phyloP scores from a whole-genome alignment of 75 land plant genomes.

The Pinus albicaulis region DNA sequence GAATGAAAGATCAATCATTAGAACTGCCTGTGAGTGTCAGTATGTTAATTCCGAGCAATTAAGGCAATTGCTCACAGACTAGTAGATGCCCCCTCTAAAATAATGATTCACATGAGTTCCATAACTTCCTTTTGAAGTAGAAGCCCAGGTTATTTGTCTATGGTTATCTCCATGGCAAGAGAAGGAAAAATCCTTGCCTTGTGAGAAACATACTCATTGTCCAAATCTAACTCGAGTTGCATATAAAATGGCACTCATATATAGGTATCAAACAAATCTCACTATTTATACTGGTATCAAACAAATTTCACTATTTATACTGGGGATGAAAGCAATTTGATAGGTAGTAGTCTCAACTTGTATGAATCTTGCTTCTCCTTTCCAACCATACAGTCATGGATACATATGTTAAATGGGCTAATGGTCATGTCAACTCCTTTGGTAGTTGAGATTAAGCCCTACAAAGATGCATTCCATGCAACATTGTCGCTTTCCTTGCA shows the following conservation, averaged over 20 bases:
- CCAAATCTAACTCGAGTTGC: conserved; percentile 7
- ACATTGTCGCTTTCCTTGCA: conserved; percentile 72
- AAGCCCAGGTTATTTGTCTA: background rate
- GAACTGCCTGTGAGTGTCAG: background rate
- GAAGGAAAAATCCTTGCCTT: background rate
- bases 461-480: conserved; percentile 37
- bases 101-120: conserved; percentile 4
- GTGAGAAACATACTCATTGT: background rate
- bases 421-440: background rate
- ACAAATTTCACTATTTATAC: background rate
- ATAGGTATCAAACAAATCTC: conserved; percentile 5
- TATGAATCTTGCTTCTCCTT: background rate
- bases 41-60: conserved; percentile 8
- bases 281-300: conserved; percentile 5
- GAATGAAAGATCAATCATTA: conserved; percentile 2
- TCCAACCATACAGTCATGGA: background rate
- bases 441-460: background rate
- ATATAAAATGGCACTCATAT: background rate
- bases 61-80: conserved; percentile 8
- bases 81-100: background rate
- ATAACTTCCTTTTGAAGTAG: background rate
- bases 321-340: background rate
- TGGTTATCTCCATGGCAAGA: background rate
- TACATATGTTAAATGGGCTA: background rate
- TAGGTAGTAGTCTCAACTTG: background rate